These are phyloP conservation scores for Ustilago xerochloae DNA, from an alignment of 1,284 basidiomycete genomes.

Conservation along the genomic window DNA sequence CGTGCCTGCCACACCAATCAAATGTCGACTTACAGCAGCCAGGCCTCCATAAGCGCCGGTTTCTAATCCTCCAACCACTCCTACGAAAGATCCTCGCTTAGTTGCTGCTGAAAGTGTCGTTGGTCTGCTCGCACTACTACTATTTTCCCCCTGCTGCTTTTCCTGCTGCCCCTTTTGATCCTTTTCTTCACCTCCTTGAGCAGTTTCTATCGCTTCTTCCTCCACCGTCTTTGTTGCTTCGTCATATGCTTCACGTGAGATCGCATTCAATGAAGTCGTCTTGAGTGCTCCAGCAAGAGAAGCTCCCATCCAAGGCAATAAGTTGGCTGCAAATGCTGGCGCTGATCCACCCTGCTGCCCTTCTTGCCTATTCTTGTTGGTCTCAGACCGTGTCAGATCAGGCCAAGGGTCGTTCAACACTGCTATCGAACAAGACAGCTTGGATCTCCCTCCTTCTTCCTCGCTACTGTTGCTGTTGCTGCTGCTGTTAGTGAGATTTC, in stretches of 20 bases:
- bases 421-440: conserved; percentile 15
- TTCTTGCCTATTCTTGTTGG: not conserved
- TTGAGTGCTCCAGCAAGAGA: conserved; percentile 79
- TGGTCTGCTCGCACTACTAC: conserved; percentile 14
- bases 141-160: conserved; percentile 3
- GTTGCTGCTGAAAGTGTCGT: conserved; percentile 19
- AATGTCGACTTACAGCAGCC: conserved; percentile 51
- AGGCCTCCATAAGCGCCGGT: conserved; percentile 56
- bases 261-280: conserved; percentile 31
- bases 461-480: not conserved
- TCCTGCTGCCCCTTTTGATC: not conserved
- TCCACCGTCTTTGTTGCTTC: conserved; percentile 22
- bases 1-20: conserved; percentile 21
- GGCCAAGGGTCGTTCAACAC: conserved; percentile 49
- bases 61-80: conserved; percentile 55
- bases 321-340: conserved; percentile 82
- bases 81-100: conserved; percentile 54
- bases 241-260: conserved; percentile 44
- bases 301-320: conserved; percentile 90
- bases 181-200: not conserved
- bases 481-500: too few relatives aligned
- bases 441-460: not conserved
- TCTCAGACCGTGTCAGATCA: not conserved
- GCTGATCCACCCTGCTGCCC: conserved; percentile 75
- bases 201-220: conserved; percentile 6